Conservation (phyloP, 306 rosid species). For the Calophaca sinica region DNA sequence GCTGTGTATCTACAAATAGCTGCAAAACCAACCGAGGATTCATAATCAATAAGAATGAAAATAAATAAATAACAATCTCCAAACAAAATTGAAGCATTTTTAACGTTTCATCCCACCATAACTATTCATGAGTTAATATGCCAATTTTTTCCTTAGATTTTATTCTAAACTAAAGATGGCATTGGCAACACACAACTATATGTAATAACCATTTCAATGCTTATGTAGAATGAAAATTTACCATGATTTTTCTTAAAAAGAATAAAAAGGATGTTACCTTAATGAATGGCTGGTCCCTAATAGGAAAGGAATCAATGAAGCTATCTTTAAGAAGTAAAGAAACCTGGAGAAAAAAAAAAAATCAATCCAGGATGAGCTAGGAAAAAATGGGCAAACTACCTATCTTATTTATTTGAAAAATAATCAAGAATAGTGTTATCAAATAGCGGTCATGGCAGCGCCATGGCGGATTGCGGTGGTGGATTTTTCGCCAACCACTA, state of each 20-base stretch:
- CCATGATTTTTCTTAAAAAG: conserved; percentile 26
- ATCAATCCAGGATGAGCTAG: conserved; percentile 31
- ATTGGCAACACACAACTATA: no score
- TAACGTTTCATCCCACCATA: no score
- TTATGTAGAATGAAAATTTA: conserved; percentile 14
- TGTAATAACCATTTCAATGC: no score
- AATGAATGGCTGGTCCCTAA: conserved; percentile 79
- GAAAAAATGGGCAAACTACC: conserved; percentile 34
- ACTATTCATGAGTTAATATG: no score
- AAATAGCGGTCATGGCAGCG: no score
- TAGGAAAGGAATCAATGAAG: conserved; percentile 87
- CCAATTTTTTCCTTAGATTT: no score
- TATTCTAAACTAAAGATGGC: no score
- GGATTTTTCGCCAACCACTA: no score
- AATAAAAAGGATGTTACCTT: conserved; percentile 62
- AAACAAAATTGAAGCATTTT: no score
- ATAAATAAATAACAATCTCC: no score
- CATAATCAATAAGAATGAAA: conserved; percentile 1
- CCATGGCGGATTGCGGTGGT: no score
- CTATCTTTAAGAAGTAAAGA: conserved; percentile 96
- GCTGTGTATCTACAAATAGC: conserved; percentile 89
- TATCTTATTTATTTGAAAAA: conserved; percentile 27
- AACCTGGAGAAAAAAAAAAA: conserved; percentile 69
- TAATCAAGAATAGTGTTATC: conserved; percentile 32
- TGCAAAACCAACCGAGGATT: conserved; percentile 48